phyloP scores from a whole-genome alignment of 2,329 filamentous ascomycete species.

The Paecilomyces fulvus region DNA sequence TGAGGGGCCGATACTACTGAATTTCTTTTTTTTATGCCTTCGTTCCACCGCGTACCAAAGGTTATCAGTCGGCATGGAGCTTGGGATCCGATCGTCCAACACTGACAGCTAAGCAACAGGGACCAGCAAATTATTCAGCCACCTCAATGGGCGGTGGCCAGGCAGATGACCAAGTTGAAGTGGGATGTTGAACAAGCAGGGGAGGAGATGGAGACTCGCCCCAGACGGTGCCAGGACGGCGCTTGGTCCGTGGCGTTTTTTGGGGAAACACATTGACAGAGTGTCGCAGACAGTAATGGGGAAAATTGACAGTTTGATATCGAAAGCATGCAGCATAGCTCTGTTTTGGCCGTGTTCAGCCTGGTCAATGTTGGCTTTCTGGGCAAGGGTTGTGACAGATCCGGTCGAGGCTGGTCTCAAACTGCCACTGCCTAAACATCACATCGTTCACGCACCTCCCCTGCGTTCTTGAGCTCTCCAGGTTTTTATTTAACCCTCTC shows the following conservation, averaged over 20 bases:
- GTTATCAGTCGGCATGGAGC: background rate
- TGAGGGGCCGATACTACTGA: background rate
- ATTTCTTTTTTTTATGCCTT: background rate
- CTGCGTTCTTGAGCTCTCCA: background rate
- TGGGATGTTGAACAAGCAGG: background rate
- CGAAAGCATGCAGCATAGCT: background rate
- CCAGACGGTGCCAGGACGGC: background rate
- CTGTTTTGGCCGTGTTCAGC: background rate
- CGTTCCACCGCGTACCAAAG: background rate
- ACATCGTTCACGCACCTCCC: conserved; percentile 5
- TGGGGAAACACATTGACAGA: background rate
- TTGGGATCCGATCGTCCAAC: background rate
- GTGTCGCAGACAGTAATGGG: background rate
- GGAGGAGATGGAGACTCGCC: background rate
- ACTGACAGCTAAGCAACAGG: background rate
- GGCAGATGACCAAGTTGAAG: background rate
- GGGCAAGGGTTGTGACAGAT: background rate
- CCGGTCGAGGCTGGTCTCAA: background rate
- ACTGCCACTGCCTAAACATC: conserved; percentile 6
- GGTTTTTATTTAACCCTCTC: background rate
- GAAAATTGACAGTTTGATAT: background rate
- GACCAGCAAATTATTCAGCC: background rate
- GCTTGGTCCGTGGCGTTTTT: background rate
- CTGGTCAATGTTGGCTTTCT: background rate
- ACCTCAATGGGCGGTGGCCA: background rate